A percentile compares a stretch with the other conserved stretches of the same genome.
Conservation (phyloP, 1,284 basidiomycete species). For the Phenoliferia sp. region DNA sequence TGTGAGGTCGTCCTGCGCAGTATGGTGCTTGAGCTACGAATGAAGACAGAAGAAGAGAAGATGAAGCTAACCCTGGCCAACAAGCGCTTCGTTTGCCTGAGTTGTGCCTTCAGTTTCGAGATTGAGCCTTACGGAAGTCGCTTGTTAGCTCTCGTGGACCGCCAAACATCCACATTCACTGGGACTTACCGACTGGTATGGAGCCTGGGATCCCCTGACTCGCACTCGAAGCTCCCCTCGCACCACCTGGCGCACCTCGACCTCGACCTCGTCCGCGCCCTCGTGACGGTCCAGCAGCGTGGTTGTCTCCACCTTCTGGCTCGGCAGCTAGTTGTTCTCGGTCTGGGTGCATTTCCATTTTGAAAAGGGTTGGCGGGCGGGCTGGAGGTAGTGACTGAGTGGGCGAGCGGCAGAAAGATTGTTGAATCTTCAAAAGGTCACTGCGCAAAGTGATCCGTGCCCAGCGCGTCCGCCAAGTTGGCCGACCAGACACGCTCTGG, state of each 20-base stretch:
- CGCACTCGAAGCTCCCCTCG: not conserved
- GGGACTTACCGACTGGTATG: constrained; percentile 15
- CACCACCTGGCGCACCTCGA: constrained; percentile 6
- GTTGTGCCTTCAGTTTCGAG: constrained; percentile 29
- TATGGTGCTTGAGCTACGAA: not conserved
- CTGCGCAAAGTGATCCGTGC: too few relatives aligned
- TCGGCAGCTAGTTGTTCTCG: not conserved
- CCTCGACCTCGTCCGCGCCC: not conserved
- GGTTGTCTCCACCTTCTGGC: not conserved
- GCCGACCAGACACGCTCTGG: too few relatives aligned
- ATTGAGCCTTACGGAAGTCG: constrained; percentile 25
- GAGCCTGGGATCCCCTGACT: not conserved
- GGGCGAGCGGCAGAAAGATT: too few relatives aligned
- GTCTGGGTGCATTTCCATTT: not conserved
- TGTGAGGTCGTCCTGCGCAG: constrained; percentile 22
- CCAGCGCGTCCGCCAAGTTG: too few relatives aligned
- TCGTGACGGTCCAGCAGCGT: not conserved
- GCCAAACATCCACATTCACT: not conserved
- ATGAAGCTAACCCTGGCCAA: constrained; percentile 12
- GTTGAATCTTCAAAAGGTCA: too few relatives aligned
- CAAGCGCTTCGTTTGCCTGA: constrained; percentile 28
- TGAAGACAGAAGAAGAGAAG: not conserved
- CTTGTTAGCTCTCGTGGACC: not conserved
- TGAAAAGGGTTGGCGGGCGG: not conserved
- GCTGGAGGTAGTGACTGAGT: too few relatives aligned